A percentile compares a stretch with the other conserved stretches of the same genome.
These are phyloP conservation scores for Conringia planisiliqua DNA, from an alignment of 345 rosid species.

Conservation along the genomic window DNA sequence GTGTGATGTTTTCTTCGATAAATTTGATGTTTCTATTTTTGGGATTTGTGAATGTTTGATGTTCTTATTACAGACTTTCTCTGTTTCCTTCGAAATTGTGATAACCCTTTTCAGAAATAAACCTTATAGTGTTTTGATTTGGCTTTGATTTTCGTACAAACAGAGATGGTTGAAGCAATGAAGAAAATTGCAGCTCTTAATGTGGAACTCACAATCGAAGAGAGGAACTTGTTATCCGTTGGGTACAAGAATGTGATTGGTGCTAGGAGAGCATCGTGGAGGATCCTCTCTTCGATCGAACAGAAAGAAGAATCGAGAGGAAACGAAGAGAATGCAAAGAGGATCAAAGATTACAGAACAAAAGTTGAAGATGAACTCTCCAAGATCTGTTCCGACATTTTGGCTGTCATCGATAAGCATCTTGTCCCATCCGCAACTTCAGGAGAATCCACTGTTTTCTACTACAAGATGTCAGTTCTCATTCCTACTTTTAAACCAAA, in stretches of 20 bases:
- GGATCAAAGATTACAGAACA: constrained; percentile 64
- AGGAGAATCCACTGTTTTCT: constrained; percentile 83
- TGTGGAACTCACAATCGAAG: constrained; percentile 74
- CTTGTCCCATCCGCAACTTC: constrained; percentile 64
- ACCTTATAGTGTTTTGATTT: no score
- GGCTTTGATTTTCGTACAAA: neutral
- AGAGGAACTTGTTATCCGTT: constrained; percentile 80
- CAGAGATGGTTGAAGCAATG: constrained; percentile 89
- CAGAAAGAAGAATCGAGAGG: constrained; percentile 85
- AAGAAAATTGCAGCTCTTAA: constrained; percentile 68
- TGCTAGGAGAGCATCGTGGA: constrained; percentile 70
- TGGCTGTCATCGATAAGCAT: constrained; percentile 48
- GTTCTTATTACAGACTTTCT: neutral
- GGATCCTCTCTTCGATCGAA: constrained; percentile 73
- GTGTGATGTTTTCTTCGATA: neutral
- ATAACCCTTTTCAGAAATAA: no score
- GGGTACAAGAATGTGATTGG: constrained; percentile 92
- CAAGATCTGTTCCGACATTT: constrained; percentile 67
- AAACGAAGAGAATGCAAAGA: constrained; percentile 61
- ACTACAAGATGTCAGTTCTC: constrained; percentile 51
- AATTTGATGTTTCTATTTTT: neutral
- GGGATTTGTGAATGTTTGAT: neutral
- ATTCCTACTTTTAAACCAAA: neutral
- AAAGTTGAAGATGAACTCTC: constrained; percentile 75
- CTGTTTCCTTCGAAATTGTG: no score